A percentile compares a stretch with the other conserved stretches of the same genome.
These are phyloP conservation scores for Bolboschoenus planiculmis DNA, from an alignment of 176 grass and related monocot species.

Conservation along the genomic window DNA sequence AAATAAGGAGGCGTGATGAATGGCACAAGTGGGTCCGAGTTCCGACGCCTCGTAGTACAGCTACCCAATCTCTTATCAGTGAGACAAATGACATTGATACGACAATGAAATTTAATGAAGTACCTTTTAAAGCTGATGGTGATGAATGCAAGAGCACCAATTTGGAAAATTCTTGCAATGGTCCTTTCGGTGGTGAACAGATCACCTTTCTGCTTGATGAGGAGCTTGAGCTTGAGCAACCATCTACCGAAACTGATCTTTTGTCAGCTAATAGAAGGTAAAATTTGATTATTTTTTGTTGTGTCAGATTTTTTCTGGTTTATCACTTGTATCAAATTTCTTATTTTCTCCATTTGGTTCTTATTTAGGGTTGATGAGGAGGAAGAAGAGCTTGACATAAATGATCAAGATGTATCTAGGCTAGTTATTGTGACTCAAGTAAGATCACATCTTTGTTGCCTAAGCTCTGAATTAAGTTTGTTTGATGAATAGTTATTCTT, in stretches of 20 bases:
- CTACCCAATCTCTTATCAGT: neutral
- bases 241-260: slow-evolving; percentile 2
- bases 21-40: slow-evolving; percentile 36
- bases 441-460: slow-evolving; percentile 20
- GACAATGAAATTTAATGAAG: neutral
- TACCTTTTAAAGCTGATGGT: neutral
- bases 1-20: slow-evolving; percentile 38
- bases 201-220: slow-evolving; percentile 51
- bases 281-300: slow-evolving; percentile 7
- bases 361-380: slow-evolving; percentile 69
- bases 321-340: neutral
- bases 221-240: slow-evolving; percentile 32
- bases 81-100: slow-evolving; percentile 1
- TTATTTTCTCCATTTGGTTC: slow-evolving; percentile 28
- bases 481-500: neutral
- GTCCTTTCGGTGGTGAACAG: slow-evolving; percentile 29
- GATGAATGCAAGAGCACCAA: slow-evolving; percentile 14
- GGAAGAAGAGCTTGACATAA: slow-evolving; percentile 82
- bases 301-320: neutral
- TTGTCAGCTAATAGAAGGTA: slow-evolving; percentile 10
- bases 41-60: slow-evolving; percentile 6
- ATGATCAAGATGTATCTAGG: slow-evolving; percentile 86
- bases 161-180: slow-evolving; percentile 19
- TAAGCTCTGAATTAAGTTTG: slow-evolving; percentile 3
- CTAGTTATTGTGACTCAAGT: slow-evolving; percentile 97